Evolutionary conservation across 2,329 filamentous ascomycete genomes (phyloP).

Genomic region (Ophiostoma ips): DNA sequence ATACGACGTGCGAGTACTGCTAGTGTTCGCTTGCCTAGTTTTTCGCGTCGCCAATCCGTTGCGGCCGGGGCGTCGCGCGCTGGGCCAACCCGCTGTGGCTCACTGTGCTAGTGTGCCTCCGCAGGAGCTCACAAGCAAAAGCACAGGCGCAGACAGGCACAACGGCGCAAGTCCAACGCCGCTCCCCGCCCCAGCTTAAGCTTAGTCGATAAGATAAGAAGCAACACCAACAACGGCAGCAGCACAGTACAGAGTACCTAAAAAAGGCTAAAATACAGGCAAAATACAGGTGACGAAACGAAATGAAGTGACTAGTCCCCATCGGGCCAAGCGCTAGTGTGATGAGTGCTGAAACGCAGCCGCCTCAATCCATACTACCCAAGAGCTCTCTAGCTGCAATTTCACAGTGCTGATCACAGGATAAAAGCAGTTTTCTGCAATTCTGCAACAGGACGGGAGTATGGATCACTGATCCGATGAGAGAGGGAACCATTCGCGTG

Average conservation of each 20-base stretch:
- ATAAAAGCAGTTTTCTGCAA: too few species aligned
- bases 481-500: background rate
- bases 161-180: too few species aligned
- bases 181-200: too few species aligned
- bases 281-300: background rate
- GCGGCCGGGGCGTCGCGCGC: slow-evolving; percentile 5
- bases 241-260: too few species aligned
- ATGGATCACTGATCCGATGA: too few species aligned
- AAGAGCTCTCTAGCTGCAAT: background rate
- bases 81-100: slow-evolving; percentile 7
- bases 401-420: background rate
- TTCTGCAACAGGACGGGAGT: too few species aligned
- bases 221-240: too few species aligned
- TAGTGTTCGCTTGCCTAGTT: background rate
- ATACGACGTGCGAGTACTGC: too few species aligned
- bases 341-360: background rate
- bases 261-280: too few species aligned
- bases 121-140: too few species aligned
- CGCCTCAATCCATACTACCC: background rate
- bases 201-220: too few species aligned
- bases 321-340: background rate
- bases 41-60: slow-evolving; percentile 1
- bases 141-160: too few species aligned
- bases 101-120: background rate
- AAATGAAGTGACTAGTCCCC: background rate